Base-by-base conservation (phyloP, 108 stramenopile species). In the Skeletonema potamos region DNA sequence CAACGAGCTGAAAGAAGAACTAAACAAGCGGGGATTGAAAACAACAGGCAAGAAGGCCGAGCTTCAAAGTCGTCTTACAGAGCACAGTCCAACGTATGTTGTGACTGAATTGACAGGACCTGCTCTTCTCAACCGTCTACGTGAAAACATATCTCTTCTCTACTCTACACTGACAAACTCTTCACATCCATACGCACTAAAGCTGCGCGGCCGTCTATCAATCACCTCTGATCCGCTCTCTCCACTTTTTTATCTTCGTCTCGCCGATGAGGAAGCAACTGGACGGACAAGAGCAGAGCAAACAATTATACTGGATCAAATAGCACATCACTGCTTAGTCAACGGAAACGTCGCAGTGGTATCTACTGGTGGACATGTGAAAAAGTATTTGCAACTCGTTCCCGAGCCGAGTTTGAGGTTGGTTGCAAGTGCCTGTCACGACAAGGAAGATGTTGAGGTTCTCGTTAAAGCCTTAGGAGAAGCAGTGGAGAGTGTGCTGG, bases 361-460 rank as follows among this genome's bases (percentile, higher is more conserved):
- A 7, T 86, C 91, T n/a, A 91, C 92, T 2, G 83, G 83, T 1
- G 70, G 82, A 24, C 81, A 84, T 41, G 82, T 84, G 29, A 69
- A 68, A 15, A 80, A 83, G 46, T 74, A 85, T 62, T 62, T 90
- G 60, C 80, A 84, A 51, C 72, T 84, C 28, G 81, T 84, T n/a
- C 85, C 90, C 17, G 83, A 87, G n/a, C 92, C 95, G 2, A 77
- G 82, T 46, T 83, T 96, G 58, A 85, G 95, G 27, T 68, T 96
- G 48, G 85, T 84, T 24, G 84, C 92, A 6, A 84, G 87, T 27
- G 82, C 85, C 4, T 64, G 81, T 48, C 92, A 93, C 58, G 85
- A 87, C 1, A 68, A 80, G 64, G 87, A 78, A 2, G 87, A 93
- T 68, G 79, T 93, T 32, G 86, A 92, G 58, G 62, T 48, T 46